Base-by-base conservation (phyloP, 306 rosid genomes). In the Prunus kanzakura region DNA sequence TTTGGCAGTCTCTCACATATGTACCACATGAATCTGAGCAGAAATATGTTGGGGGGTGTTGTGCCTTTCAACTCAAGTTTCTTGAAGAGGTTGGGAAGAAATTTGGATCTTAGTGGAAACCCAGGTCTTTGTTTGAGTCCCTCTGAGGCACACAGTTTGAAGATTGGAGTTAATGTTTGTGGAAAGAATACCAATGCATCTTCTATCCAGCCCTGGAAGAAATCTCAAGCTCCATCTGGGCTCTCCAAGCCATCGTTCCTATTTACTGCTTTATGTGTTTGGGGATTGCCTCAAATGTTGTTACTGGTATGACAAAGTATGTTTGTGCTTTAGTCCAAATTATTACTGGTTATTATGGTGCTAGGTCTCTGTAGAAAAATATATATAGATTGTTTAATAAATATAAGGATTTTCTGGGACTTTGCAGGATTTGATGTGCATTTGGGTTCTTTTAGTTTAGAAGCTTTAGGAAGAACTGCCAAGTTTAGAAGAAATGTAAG, bases 31-130 rank as follows among this genome's bases (percentile, higher is more conserved):
- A 87, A 87, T 79, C 84, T 87, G 14, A 87, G 88, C 73, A 60
- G 84, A 45, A 87, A 87, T 62, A 56, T 71, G 38, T 43, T 87
- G 69, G 70, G 41, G 38, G 90, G 90, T 54, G 55, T 60, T 76
- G 84, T 87, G 63, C 90, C 90, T 79, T 87, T 87, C 82, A 82
- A 79, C 64, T 52, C 88, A 76, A 87, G 83, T 77, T 87, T 87
- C 78, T 77, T 87, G 54, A 84, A 32, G 25, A 84, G 90, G 67
- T 45, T 87, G 73, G 88, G 88, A 3, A 79, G 81, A 51, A 87
- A 87, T 32, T 80, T 87, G 74, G 90, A 87, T 71, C 86, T 87
- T 4, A 82, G 86, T 79, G 88, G 86, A 64, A 87, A 87, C 55
- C 82, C 84, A 61, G 76, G 87, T 32, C 90, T 87, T 30, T 87